phyloP scores from a whole-genome alignment of 768 basidiomycete genomes.

The Phaffia australis region DNA sequence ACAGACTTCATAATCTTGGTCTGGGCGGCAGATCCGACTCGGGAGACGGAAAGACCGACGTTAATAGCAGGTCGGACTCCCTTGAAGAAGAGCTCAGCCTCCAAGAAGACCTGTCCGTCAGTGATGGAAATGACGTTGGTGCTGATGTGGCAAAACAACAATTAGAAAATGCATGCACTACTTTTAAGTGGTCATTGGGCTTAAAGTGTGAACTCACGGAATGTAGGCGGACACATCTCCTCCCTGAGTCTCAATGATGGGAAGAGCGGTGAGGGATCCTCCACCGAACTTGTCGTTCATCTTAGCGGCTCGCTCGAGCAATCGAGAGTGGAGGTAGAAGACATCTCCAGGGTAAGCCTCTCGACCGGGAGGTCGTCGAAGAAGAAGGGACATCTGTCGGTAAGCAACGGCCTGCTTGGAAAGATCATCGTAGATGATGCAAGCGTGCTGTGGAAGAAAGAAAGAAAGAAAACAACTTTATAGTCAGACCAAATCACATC shows the following conservation, averaged over 20 bases:
- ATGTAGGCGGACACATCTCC: constrained; percentile 99
- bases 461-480: not conserved
- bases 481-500: too few relatives aligned
- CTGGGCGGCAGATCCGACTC: constrained; percentile 99
- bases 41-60: constrained; percentile 99
- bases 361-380: constrained; percentile 93
- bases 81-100: constrained; percentile 99
- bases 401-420: constrained; percentile 99
- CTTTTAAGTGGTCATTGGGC: not conserved
- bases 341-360: constrained; percentile 50
- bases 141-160: constrained; percentile 14
- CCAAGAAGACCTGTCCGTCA: constrained; percentile 99
- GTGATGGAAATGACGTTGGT: constrained; percentile 98
- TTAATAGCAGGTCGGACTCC: constrained; percentile 99
- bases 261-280: constrained; percentile 95
- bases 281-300: constrained; percentile 99
- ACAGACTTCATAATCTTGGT: constrained; percentile 99
- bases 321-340: constrained; percentile 99
- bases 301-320: constrained; percentile 99
- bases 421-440: constrained; percentile 98
- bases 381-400: constrained; percentile 99
- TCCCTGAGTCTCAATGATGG: constrained; percentile 99
- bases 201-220: constrained; percentile 47
- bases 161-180: not conserved
- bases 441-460: constrained; percentile 53